Base-by-base conservation (phyloP, 2,329 filamentous ascomycete species). In the Fragosphaeria purpurea region DNA sequence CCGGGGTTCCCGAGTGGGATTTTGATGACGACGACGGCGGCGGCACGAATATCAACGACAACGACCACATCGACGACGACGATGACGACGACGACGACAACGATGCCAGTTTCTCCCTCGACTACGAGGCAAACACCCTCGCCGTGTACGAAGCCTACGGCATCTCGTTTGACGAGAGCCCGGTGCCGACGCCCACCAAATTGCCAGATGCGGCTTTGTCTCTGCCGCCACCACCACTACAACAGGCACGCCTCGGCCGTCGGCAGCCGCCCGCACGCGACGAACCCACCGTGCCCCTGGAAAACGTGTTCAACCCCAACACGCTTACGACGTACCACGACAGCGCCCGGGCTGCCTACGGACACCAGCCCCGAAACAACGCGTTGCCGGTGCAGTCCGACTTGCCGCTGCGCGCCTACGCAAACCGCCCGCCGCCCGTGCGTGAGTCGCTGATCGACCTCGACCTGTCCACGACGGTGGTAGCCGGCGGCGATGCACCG, bases 281-380 rank as follows among this genome's bases (percentile, higher is more conserved):
- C 5, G 73, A 75, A 3, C 74, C 76, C 0, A 66, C 79, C 54
- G 77, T 72, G 6, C 80, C 80, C 0, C 63, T 84, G 4, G 79
- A 83, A 55, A 82, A 82, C 54, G 67, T 83, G 0, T 84, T 84
- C 59, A 79, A 84, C 52, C 79, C 79, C 6, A 80, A 83, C 59
- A 83, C 80, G 1, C 74, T 80, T 39, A 77, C 79, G 1, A 80
- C 73, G 53, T 83, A 84, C 54, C 73, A 79, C 31, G 79, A 83
- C 53, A 82, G 82, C 54, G 79, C 77, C 11, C 69, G 76, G 32
- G 70, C 70, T 41, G 81, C 82, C 57, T 83, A 83, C 57, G 75
- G 76, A 13, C 68, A 67, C 39, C 65, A 64, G 0, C 67, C 71
- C 34, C n/a, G 13, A 7, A 39, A 12, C 5, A 41, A 13, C 31